Base-by-base conservation (phyloP, 2,329 filamentous ascomycete species). In the Anisogramma anomala region DNA sequence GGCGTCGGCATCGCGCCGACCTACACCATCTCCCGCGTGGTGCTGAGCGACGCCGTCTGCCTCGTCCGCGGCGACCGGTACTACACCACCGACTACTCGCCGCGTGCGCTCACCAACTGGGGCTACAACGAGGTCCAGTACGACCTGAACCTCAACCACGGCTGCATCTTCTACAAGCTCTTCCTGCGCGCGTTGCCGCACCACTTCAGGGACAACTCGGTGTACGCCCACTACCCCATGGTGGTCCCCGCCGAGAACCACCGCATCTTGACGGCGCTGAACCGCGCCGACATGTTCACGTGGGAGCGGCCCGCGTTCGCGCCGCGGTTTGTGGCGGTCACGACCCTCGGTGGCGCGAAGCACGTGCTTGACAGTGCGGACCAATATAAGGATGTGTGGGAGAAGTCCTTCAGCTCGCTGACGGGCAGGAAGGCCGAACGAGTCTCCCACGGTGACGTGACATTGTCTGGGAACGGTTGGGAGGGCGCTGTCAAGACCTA, bases 91-190 rank as follows among this genome's bases (percentile, higher is more conserved):
- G 84, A 89, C 58, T 88, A 82, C 57, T 76, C 79, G 50, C 74
- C 84, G 0, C 72, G 76, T 7, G 76, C 78, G 50, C 61, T 93
- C 34, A 93, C 85, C 1, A 87, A 85, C 61, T 94, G 84, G 84
- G 85, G 85, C 15, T 89, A 75, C 63, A 75, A 77, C 41, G 81
- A 86, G 55, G 81, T 74, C 3, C 70, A 82, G 15, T 84, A 80
- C 42, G 83, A 93, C 50, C 62, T 79, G 17, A 75, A 42, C 44
- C 62, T 89, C 49, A 83, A 91, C 59, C 79, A 91, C 55, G 85
- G 86, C 34, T 86, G 82, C 50, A 76, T 87, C 10, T 84, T 89
- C 60, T 87, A 88, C 67, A 93, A 91, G 65, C 70, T 93, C 26
- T 81, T 88, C 56, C 66, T 84, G 26, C 74, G 81, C 4, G 82